Conservation (phyloP, 495 filamentous ascomycete genomes). For the Niebla homalea region DNA sequence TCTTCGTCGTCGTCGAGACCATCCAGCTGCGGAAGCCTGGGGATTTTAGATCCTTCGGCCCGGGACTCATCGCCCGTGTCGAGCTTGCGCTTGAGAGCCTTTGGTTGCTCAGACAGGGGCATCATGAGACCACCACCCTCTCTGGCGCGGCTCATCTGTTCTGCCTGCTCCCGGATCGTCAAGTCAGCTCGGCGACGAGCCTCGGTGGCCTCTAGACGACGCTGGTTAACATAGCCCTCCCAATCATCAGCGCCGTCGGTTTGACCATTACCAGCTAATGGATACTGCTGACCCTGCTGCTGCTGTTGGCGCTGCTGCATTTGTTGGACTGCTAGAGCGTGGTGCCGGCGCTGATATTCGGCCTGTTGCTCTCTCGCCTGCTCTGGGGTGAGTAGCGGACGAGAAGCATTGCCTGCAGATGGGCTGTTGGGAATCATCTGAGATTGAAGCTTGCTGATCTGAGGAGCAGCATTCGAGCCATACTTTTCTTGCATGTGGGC, state of each 20-base stretch:
- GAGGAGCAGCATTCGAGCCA: slow-evolving; percentile 54
- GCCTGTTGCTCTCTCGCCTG: slow-evolving; percentile 17
- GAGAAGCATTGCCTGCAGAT: slow-evolving; percentile 33
- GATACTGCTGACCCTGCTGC: slow-evolving; percentile 26
- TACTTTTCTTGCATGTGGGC: slow-evolving; percentile 55
- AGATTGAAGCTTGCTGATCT: slow-evolving; percentile 51
- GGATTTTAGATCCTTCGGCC: slow-evolving; percentile 10
- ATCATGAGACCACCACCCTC: slow-evolving; percentile 77
- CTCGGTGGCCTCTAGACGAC: slow-evolving; percentile 34
- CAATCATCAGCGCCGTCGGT: slow-evolving; percentile 61
- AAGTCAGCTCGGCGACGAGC: slow-evolving; percentile 12
- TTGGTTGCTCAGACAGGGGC: slow-evolving; percentile 35
- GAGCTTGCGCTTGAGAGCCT: slow-evolving; percentile 14
- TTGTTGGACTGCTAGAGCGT: slow-evolving; percentile 27
- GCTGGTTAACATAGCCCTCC: slow-evolving; percentile 43
- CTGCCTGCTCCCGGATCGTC: slow-evolving; percentile 51
- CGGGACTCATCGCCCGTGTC: slow-evolving; percentile 10
- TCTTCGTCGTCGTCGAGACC: slow-evolving; percentile 43
- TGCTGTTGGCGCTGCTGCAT: slow-evolving; percentile 35
- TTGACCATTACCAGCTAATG: slow-evolving; percentile 38
- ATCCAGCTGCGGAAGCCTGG: slow-evolving; percentile 42
- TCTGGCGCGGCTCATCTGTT: slow-evolving; percentile 51
- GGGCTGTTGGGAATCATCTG: slow-evolving; percentile 34
- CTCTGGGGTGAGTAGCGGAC: slow-evolving; percentile 28
- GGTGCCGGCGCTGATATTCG: slow-evolving; percentile 28